Evolutionary conservation across 176 grass and related monocot genomes (phyloP).

Genomic region (Eragrostis curvula): DNA sequence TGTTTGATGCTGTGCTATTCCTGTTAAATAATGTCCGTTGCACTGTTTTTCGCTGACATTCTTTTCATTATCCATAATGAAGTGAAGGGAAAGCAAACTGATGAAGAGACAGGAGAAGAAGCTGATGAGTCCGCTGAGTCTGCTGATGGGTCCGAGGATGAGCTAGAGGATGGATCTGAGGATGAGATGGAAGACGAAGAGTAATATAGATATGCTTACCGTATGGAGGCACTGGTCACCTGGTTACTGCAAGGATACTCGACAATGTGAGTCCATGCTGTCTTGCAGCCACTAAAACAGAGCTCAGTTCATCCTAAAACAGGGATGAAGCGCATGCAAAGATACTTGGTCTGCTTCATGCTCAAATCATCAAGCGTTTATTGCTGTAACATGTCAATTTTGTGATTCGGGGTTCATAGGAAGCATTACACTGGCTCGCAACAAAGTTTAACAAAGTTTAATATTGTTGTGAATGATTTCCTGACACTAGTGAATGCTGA

Average conservation of each 20-base stretch:
- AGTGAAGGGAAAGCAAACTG: conserved; percentile 31
- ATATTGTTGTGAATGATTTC: too few relatives aligned
- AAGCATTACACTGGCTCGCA: too few relatives aligned
- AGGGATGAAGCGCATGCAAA: neutral
- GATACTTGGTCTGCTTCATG: neutral
- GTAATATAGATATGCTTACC: neutral
- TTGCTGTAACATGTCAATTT: neutral
- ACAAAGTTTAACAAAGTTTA: too few relatives aligned
- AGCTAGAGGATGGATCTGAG: neutral
- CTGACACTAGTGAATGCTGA: too few relatives aligned
- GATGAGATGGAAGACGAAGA: conserved; percentile 27
- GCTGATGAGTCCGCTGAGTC: conserved; percentile 12
- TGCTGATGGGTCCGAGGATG: conserved; percentile 5
- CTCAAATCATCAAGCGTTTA: neutral
- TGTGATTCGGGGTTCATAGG: neutral
- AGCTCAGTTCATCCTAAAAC: neutral
- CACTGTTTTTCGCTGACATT: neutral
- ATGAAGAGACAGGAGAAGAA: conserved; percentile 12
- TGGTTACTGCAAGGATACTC: neutral
- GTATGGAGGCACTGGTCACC: neutral
- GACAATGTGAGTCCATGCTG: conserved; percentile 2
- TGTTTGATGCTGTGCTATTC: neutral
- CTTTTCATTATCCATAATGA: neutral
- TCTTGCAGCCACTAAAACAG: neutral
- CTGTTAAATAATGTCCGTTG: neutral